Evolutionary conservation across 1,139 yeast species (phyloP).

Genomic region (Debaryomycetaceae sp.): DNA sequence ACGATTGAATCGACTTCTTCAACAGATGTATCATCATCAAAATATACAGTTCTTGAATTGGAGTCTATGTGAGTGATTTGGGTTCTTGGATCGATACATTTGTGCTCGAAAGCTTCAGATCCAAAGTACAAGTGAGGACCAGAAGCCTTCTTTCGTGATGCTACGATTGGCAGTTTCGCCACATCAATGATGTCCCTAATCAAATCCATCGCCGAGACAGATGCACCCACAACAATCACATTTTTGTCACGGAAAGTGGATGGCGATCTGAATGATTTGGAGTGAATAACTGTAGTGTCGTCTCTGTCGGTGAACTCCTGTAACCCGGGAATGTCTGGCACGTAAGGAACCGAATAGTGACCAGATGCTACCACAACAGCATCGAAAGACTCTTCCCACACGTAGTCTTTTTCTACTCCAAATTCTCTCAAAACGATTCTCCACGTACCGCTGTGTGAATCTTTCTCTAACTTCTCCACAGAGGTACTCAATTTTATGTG

Average conservation of each 20-base stretch:
- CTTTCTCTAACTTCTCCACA: constrained; percentile 30
- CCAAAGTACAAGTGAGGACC: constrained; percentile 42
- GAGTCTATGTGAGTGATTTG: constrained; percentile 28
- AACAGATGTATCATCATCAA: constrained; percentile 25
- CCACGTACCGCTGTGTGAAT: constrained; percentile 27
- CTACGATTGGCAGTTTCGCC: constrained; percentile 20
- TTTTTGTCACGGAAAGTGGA: constrained; percentile 26
- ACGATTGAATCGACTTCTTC: constrained; percentile 32
- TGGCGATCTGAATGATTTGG: constrained; percentile 36
- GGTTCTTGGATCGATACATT: constrained; percentile 19
- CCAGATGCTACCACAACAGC: constrained; percentile 30
- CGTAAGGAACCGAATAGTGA: constrained; percentile 32
- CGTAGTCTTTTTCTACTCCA: constrained; percentile 22
- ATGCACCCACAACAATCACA: constrained; percentile 40
- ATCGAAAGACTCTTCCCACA: constrained; percentile 22
- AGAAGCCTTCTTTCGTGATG: constrained; percentile 41
- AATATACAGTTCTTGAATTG: constrained; percentile 19
- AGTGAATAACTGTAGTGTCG: constrained; percentile 30
- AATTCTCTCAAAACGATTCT: constrained; percentile 30
- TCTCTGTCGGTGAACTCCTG: constrained; percentile 23
- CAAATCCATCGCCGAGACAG: constrained; percentile 44
- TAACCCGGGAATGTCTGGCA: constrained; percentile 38
- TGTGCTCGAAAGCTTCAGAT: constrained; percentile 33
- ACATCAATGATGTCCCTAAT: constrained; percentile 38
- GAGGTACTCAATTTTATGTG: constrained; percentile 29